Conservation (phyloP, 1,284 basidiomycete species). For the Fomitopsis schrenkii region DNA sequence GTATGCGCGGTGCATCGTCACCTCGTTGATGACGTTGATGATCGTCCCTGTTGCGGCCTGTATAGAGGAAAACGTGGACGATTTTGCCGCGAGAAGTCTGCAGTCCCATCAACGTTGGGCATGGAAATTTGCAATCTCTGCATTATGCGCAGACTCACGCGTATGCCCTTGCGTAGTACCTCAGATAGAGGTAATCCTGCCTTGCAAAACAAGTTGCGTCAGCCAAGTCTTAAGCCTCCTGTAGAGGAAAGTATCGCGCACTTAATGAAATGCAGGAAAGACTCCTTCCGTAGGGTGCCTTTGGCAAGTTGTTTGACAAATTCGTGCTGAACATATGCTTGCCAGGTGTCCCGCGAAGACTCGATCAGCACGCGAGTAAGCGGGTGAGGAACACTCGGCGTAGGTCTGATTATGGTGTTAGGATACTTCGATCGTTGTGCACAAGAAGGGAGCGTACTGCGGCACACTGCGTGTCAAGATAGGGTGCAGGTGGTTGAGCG, state of each 20-base stretch:
- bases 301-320: conserved; percentile 76
- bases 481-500: conserved; percentile 83
- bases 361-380: conserved; percentile 68
- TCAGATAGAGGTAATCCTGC: conserved; percentile 75
- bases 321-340: conserved; percentile 76
- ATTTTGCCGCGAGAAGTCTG: conserved; percentile 79
- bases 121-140: neutral
- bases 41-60: conserved; percentile 64
- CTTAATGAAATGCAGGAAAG: conserved; percentile 88
- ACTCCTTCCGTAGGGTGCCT: conserved; percentile 61
- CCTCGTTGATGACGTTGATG: conserved; percentile 64
- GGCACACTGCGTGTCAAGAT: conserved; percentile 50
- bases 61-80: conserved; percentile 62
- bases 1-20: conserved; percentile 68
- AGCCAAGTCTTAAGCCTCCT: conserved; percentile 67
- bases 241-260: conserved; percentile 27
- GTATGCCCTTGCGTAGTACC: conserved; percentile 76
- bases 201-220: conserved; percentile 47
- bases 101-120: neutral
- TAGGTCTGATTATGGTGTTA: conserved; percentile 44
- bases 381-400: conserved; percentile 59
- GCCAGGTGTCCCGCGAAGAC: conserved; percentile 58
- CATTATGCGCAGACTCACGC: conserved; percentile 37
- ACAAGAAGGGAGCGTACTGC: conserved; percentile 34
- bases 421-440: neutral